phyloP scores from a whole-genome alignment of 257 asterid genomes.

The Rehmannia glutinosa region DNA sequence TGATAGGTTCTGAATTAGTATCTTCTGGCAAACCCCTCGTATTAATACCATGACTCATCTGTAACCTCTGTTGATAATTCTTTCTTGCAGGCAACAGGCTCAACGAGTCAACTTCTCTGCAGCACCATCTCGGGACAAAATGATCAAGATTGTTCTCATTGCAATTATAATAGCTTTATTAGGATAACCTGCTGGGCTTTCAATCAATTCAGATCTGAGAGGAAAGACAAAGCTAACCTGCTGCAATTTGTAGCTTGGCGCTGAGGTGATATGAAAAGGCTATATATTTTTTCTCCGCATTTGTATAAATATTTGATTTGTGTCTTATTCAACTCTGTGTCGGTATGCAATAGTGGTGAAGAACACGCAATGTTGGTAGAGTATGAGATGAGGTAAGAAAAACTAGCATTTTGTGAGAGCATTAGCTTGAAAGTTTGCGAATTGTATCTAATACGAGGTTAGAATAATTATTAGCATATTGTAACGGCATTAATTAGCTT shows the following conservation, averaged over 20 bases:
- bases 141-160: conserved; percentile 20
- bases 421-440: conserved; percentile 9
- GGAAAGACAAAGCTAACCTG: neutral
- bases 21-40: neutral
- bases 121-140: conserved; percentile 36
- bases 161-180: conserved; percentile 24
- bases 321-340: neutral
- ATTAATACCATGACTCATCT: too few relatives aligned
- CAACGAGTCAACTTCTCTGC: conserved; percentile 59
- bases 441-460: conserved; percentile 3
- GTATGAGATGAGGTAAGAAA: conserved; percentile 9
- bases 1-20: neutral
- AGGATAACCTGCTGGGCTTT: conserved; percentile 10
- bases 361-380: neutral
- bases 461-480: too few relatives aligned
- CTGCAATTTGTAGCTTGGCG: conserved; percentile 8
- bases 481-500: too few relatives aligned
- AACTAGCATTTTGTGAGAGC: conserved; percentile 12
- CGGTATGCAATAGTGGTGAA: neutral
- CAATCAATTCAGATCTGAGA: neutral
- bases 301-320: neutral
- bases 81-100: conserved; percentile 62
- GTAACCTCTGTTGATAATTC: neutral
- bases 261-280: conserved; percentile 6
- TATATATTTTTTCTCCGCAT: neutral